Evolutionary conservation across 352 stramenopile species (phyloP), one percentile per base, ranked within the genome.

Genomic region (Globisporangium irregulare): DNA sequence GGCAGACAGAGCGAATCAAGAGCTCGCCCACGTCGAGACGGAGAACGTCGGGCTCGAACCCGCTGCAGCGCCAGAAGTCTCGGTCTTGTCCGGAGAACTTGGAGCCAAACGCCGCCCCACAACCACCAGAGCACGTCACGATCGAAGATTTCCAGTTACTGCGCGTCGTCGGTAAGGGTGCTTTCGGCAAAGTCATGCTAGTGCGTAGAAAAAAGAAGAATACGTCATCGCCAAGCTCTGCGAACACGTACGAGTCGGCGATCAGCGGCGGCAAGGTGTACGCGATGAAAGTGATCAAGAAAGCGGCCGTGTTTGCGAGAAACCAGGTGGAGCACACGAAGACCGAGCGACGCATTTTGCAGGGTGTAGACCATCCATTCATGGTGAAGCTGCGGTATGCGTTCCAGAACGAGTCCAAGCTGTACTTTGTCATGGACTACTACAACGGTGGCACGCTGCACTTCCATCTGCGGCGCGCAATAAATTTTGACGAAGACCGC

Each of bases 91-190:
- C 64, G 3, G 56, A 69, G 24, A 50, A 59, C 29, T 14, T 70
- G 27, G 57, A 70, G 4, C 18, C 59, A 14, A 54, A 15, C 34
- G 20, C 43, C 10, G 38, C 3, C 9, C 57, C 27, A 29, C 51
- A 10, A 38, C 38, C 51, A 24, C 54, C 24, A 3, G 58, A 70
- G 29, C 46, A 66, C 15, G 66, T 71, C 29, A 66, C 59, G 8
- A 73, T 61, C 27, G 41, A 68, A 54, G 48, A 54, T 27, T 61
- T 62, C 36, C 90, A 99, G 67, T 74, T 99, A 3, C 80, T 99
- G 25, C 96, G 94, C 27, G 96, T 99, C 3, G 97, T 99, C 15
- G 98, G 98, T 4, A 97, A 98, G 72, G 98, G 97, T 32, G 94
- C 94, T 1, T 99, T 99, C 73, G 96, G 96, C 22, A 98, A 98